phyloP scores from a whole-genome alignment of 2,329 filamentous ascomycete genomes.

The Penicillium brasilianum region DNA sequence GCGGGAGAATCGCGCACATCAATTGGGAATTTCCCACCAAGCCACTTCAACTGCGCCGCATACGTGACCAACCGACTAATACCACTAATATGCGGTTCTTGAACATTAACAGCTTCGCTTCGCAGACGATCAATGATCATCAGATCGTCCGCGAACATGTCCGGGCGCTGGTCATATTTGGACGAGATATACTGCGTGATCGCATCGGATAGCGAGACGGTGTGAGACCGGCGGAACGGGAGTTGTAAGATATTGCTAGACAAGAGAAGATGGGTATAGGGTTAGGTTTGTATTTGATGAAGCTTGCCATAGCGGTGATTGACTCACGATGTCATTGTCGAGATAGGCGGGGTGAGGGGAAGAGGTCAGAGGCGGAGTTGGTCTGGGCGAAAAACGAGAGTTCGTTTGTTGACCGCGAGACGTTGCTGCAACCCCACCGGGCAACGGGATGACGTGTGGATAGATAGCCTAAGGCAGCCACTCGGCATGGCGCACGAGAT shows the following conservation, averaged over 20 bases:
- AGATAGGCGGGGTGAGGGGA: slow-evolving; percentile 14
- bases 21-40: slow-evolving; percentile 93
- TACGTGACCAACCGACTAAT: slow-evolving; percentile 88
- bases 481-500: not conserved
- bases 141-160: slow-evolving; percentile 92
- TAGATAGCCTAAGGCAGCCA: slow-evolving; percentile 33
- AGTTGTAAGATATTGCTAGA: slow-evolving; percentile 66
- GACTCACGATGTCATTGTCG: slow-evolving; percentile 45
- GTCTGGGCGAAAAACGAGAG: slow-evolving; percentile 18
- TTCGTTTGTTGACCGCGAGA: slow-evolving; percentile 39
- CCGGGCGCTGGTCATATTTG: slow-evolving; percentile 98
- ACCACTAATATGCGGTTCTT: slow-evolving; percentile 85
- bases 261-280: slow-evolving; percentile 4
- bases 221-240: slow-evolving; percentile 84
- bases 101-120: slow-evolving; percentile 82
- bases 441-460: slow-evolving; percentile 40
- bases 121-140: slow-evolving; percentile 83
- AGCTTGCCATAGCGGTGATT: not conserved
- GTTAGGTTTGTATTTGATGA: no score
- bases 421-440: slow-evolving; percentile 34
- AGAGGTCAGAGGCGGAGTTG: not conserved
- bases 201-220: slow-evolving; percentile 76
- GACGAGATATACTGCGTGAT: slow-evolving; percentile 95
- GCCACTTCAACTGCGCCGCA: slow-evolving; percentile 89
- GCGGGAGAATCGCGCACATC: slow-evolving; percentile 63